Evolutionary conservation across 805 yeast species (phyloP), one percentile per base, ranked within the genome.

Genomic region (Sugiyamaella smithiae): DNA sequence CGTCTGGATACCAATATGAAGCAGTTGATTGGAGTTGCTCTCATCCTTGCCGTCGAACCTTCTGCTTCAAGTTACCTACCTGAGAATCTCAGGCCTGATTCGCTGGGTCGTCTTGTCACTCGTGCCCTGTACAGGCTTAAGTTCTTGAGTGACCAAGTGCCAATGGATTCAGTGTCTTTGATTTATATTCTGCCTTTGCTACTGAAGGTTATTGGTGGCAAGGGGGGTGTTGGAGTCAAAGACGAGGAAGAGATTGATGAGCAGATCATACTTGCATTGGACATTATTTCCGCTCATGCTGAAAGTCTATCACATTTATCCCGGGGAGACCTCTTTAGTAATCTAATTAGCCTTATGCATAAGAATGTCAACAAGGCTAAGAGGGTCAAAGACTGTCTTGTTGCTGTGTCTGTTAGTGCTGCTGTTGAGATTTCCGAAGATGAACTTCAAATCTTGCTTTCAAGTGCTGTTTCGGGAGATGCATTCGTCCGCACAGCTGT

Each of bases 171-270:
- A 1, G 66, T 81, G 28, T 77, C 91, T 1, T 71, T 90, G 57
- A 78, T 84, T 36, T 93, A 86, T 63, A 64, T 85, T 16, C 69
- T 88, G 40, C 97, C 98, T 1, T 67, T 91, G 53, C 66, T 91
- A 42, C 77, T 80, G 12, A 76, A 76, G 48, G 85, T 87, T 5
- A 69, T 89, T 55, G 80, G 80, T 47, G 49, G 48, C 2, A 77
- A 74, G 40, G 93, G 95, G 51, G 82, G 80, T 49, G 67, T 57
- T 9, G 58, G 54, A 5, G 48, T 57, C 26, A 43, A 31, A 16
- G 49, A 51, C 25, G 95, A 87, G 25, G 91, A 88, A 48, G 96
- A 87, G n/a, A 89, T 85, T 61, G 97, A 90, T 65, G 97, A 89
- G 63, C 91, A 87, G 58, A 70, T 89, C 43, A 66, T 85, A 43